Evolutionary conservation across 495 filamentous ascomycete species (phyloP).

Genomic region (Hypoxylon trugodes): DNA sequence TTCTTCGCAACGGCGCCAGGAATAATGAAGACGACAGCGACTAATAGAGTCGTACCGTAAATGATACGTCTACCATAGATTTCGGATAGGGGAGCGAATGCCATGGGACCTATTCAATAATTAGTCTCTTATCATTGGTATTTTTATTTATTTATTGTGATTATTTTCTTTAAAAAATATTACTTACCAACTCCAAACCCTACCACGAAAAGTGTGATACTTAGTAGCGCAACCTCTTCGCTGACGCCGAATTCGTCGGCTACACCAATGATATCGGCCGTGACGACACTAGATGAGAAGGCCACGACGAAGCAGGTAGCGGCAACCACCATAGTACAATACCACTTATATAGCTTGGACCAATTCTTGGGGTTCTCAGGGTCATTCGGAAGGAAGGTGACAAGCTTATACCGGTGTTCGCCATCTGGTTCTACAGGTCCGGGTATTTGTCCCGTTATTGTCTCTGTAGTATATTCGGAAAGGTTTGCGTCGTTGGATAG

Average conservation of each 20-base stretch:
- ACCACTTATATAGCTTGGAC: slow-evolving; percentile 71
- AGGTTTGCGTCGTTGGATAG: slow-evolving; percentile 67
- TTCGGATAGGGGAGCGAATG: slow-evolving; percentile 80
- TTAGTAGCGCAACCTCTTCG: slow-evolving; percentile 70
- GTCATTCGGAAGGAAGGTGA: slow-evolving; percentile 73
- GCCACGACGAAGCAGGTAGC: slow-evolving; percentile 72
- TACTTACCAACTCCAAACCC: slow-evolving; percentile 74
- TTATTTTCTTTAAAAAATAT: slow-evolving; percentile 47
- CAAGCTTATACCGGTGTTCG: slow-evolving; percentile 71
- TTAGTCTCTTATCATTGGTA: slow-evolving; percentile 38
- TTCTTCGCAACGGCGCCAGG: slow-evolving; percentile 80
- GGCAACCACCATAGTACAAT: slow-evolving; percentile 72
- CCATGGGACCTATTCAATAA: slow-evolving; percentile 67
- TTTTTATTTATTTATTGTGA: not conserved
- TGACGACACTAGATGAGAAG: slow-evolving; percentile 70
- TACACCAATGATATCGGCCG: slow-evolving; percentile 70
- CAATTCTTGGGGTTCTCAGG: slow-evolving; percentile 76
- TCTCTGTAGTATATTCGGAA: slow-evolving; percentile 71
- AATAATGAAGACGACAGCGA: slow-evolving; percentile 80
- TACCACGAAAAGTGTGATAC: slow-evolving; percentile 77
- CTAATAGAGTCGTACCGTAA: slow-evolving; percentile 67
- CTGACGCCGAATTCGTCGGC: slow-evolving; percentile 67
- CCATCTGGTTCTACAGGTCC: slow-evolving; percentile 63
- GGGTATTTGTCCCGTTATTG: slow-evolving; percentile 65
- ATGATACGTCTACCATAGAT: slow-evolving; percentile 73